A percentile compares a stretch with the other conserved stretches of the same genome.
Conservation (phyloP, 345 rosid genomes). For the Laguncularia racemosa region DNA sequence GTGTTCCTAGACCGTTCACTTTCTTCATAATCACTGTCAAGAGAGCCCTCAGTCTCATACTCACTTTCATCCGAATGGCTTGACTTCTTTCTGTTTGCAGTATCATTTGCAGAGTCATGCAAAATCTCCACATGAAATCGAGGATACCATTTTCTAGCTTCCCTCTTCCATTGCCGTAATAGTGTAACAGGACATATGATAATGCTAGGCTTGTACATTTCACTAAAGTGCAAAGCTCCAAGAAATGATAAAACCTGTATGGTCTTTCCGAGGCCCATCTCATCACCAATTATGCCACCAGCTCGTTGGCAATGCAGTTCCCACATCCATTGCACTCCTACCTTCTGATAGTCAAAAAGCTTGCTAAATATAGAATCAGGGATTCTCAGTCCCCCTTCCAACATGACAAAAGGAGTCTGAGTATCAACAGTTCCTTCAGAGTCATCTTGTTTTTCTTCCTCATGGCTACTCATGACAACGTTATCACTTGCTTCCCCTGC, state of each 20-base stretch:
- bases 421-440: slow-evolving; percentile 33
- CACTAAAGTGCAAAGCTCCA: slow-evolving; percentile 88
- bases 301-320: slow-evolving; percentile 98
- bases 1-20: slow-evolving; percentile 31
- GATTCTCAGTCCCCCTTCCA: slow-evolving; percentile 84
- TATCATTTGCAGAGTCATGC: slow-evolving; percentile 88
- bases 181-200: slow-evolving; percentile 93
- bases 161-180: slow-evolving; percentile 92
- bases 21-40: slow-evolving; percentile 51
- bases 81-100: slow-evolving; percentile 29
- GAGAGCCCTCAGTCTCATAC: slow-evolving; percentile 60
- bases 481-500: slow-evolving; percentile 34
- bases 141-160: slow-evolving; percentile 82
- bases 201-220: slow-evolving; percentile 90
- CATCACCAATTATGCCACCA: slow-evolving; percentile 99
- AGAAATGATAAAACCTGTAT: slow-evolving; percentile 90
- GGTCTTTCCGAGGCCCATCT: slow-evolving; percentile 99
- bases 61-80: slow-evolving; percentile 53
- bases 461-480: slow-evolving; percentile 34
- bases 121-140: slow-evolving; percentile 70
- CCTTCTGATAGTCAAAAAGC: slow-evolving; percentile 95
- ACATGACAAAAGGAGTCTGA: slow-evolving; percentile 40
- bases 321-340: slow-evolving; percentile 99
- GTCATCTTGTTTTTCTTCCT: slow-evolving; percentile 55
- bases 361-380: slow-evolving; percentile 58